Conservation (phyloP, 352 stramenopile species). For the Pythium pyrilobum region DNA sequence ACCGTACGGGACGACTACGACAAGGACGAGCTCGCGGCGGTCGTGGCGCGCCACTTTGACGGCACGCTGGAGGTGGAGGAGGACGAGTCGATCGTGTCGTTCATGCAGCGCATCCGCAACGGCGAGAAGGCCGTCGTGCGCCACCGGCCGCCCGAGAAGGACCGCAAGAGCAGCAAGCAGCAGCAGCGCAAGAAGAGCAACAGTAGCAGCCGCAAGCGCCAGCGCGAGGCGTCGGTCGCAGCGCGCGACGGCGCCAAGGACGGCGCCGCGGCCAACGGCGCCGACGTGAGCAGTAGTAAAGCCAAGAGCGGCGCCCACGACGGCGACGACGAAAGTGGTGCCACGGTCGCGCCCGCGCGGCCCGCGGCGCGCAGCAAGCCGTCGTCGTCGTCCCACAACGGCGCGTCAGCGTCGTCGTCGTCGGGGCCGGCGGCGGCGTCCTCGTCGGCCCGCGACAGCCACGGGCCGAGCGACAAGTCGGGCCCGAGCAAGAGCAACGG, state of each 20-base stretch:
- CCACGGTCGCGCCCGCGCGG: background rate
- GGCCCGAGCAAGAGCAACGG: conserved; percentile 15
- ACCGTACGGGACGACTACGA: conserved; percentile 46
- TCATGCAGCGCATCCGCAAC: conserved; percentile 81
- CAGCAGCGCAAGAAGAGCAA: conserved; percentile 58
- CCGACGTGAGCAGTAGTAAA: background rate
- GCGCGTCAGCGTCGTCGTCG: background rate
- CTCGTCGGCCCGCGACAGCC: background rate
- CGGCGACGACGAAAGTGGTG: background rate
- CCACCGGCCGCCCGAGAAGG: conserved; percentile 50
- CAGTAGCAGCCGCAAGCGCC: conserved; percentile 64
- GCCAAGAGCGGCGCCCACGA: background rate
- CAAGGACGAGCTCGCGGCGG: conserved; percentile 70
- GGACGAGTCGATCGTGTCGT: conserved; percentile 82
- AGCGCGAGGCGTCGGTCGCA: conserved; percentile 38
- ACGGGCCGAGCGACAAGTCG: conserved; percentile 2
- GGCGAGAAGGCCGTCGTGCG: conserved; percentile 60
- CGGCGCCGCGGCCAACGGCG: conserved; percentile 2
- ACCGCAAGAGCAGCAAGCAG: conserved; percentile 63
- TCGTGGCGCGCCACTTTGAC: conserved; percentile 80
- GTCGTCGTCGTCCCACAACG: background rate
- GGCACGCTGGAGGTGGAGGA: conserved; percentile 76
- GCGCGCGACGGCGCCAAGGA: background rate
- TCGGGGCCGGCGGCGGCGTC: background rate
- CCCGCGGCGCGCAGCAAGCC: conserved; percentile 9